These are phyloP conservation scores for Epichloe elymi DNA, from an alignment of 2,329 filamentous ascomycete species.

Conservation along the genomic window DNA sequence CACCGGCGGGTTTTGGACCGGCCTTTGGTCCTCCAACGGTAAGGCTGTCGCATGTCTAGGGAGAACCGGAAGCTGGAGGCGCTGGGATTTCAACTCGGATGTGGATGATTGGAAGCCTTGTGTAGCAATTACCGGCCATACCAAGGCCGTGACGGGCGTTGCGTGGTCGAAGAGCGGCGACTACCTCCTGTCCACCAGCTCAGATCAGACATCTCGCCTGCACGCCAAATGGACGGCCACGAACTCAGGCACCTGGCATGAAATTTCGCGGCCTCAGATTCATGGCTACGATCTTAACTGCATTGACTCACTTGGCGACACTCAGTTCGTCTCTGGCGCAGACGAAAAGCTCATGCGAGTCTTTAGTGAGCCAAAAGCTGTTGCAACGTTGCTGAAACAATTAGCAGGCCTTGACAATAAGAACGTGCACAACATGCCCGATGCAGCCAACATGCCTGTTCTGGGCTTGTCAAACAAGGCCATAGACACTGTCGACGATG, in stretches of 20 bases:
- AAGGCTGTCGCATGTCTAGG: constrained; percentile 67
- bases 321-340: constrained; percentile 82
- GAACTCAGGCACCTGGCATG: constrained; percentile 61
- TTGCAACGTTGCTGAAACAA: constrained; percentile 58
- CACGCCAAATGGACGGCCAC: constrained; percentile 62
- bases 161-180: constrained; percentile 72
- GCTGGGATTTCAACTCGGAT: constrained; percentile 55
- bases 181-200: constrained; percentile 78
- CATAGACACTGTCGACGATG: constrained; percentile 45
- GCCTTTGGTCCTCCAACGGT: constrained; percentile 76
- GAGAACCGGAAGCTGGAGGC: constrained; percentile 83
- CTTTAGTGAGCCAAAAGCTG: constrained; percentile 76
- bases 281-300: constrained; percentile 98
- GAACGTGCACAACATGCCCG: constrained; percentile 45
- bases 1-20: constrained; percentile 92
- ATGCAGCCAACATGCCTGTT: constrained; percentile 88
- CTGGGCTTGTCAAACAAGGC: constrained; percentile 95
- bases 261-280: constrained; percentile 90
- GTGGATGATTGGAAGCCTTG: constrained; percentile 63
- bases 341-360: constrained; percentile 97
- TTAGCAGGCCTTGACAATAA: constrained; percentile 47
- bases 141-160: constrained; percentile 65
- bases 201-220: constrained; percentile 85
- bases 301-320: constrained; percentile 58
- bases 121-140: constrained; percentile 72